A percentile compares a stretch with the other conserved stretches of the same genome.
These are phyloP conservation scores for Gnetum montanum DNA, from an alignment of 75 land plant genomes.

Conservation along the genomic window DNA sequence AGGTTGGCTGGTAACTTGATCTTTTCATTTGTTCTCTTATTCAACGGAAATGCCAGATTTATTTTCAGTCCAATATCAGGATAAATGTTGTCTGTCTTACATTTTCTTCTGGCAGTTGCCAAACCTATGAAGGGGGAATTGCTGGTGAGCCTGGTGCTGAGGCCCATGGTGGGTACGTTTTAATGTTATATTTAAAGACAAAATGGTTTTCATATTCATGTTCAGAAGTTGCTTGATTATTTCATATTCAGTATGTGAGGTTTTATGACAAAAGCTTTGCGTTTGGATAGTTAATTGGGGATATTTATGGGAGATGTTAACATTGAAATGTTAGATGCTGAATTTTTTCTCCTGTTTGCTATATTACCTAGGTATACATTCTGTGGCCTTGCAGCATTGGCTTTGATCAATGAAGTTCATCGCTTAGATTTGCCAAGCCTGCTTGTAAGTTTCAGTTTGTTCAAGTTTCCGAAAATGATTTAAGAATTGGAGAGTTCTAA, in stretches of 20 bases:
- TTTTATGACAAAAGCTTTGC: neutral
- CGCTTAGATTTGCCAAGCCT: conserved; percentile 59
- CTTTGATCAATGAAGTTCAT: conserved; percentile 66
- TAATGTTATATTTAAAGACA: too few relatives aligned
- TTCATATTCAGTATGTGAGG: too few relatives aligned
- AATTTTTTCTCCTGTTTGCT: too few relatives aligned
- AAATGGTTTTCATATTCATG: neutral
- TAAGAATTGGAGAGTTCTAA: too few relatives aligned
- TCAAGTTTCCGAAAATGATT: neutral
- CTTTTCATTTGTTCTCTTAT: too few relatives aligned
- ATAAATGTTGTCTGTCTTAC: too few relatives aligned
- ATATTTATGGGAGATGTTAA: too few relatives aligned
- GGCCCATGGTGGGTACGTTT: conserved; percentile 98
- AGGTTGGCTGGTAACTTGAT: too few relatives aligned
- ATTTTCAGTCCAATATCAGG: too few relatives aligned
- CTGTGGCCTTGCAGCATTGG: conserved; percentile 91
- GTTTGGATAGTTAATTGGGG: neutral
- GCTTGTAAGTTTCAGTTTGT: conserved; percentile 78
- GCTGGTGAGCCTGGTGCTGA: conserved; percentile 96
- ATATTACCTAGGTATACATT: conserved; percentile 84
- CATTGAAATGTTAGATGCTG: too few relatives aligned
- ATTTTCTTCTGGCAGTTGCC: too few relatives aligned
- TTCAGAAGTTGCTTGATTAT: neutral
- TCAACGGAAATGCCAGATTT: too few relatives aligned
- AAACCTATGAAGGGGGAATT: conserved; percentile 98